Evolutionary conservation across 1,284 basidiomycete genomes (phyloP), one percentile per base, ranked within the genome.

Genomic region (Cutaneotrichosporon sp.): DNA sequence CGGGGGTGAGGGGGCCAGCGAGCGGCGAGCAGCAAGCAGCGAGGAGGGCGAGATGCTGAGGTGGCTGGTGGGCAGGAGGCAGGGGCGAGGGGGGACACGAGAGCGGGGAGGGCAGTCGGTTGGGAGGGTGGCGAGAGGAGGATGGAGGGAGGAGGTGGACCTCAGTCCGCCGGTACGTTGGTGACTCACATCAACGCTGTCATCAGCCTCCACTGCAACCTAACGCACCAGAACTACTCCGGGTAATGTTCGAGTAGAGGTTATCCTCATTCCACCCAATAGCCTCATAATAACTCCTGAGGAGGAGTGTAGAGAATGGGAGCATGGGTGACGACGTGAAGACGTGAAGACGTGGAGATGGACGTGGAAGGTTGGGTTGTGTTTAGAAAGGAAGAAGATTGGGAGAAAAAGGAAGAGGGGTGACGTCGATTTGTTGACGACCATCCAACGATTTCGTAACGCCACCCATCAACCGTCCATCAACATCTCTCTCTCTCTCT

Each of bases 251-350:
- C 6, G 90, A 88, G 75, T 94, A 97, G 8, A 95, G 85, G 75
- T 95, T 95, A 80, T 97, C 93, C 78, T 96, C 91, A 75, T 95
- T 95, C 95, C 95, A 98, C 67, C 91, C 91, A 50, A 92, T 97
- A 14, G 88, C 88, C 68, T 87, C 86, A 82, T 94, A 94, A 81
- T 97, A 97, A 76, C 85, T 89, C 68, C 90, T 88, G 52, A 97
- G 84, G 59, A 97, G 89, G 49, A 50, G 49, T 22, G 26, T 30
- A 13, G 49, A 26, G 49, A 50, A 50, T 13, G 49, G 22, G 22
- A 50, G 49, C 49, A 50, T 50, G 49, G 21, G 10, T 22, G 47
- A 10, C 26, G 49, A 13, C 32, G 53, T 55, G 21, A 22, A 51
- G 7, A 21, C 3, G 30, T 14, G 42, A 6, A 8, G 2, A 26